These are phyloP conservation scores for Hansfordia pulvinata DNA, from an alignment of 2,329 filamentous ascomycete genomes.

Conservation along the genomic window DNA sequence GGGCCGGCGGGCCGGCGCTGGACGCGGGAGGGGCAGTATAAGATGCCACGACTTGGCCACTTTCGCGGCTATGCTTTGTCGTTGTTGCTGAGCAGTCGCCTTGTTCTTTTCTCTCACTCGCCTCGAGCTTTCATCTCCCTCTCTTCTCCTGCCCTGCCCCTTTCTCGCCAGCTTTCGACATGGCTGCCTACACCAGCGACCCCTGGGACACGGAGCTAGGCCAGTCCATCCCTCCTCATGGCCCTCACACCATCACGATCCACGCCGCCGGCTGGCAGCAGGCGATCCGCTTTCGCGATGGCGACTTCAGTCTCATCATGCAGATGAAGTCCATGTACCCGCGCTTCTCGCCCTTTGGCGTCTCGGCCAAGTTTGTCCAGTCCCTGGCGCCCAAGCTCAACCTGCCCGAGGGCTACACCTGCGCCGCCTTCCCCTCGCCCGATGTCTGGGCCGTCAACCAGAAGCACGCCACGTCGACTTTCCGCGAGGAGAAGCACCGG, in stretches of 20 bases:
- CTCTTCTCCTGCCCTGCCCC: too few relatives aligned
- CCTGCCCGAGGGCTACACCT: constrained; percentile 11
- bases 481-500: constrained; percentile 20
- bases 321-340: constrained; percentile 29
- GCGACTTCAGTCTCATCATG: constrained; percentile 20
- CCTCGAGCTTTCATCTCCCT: too few relatives aligned
- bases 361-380: constrained; percentile 20
- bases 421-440: constrained; percentile 16
- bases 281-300: constrained; percentile 23
- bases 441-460: constrained; percentile 11
- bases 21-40: too few relatives aligned
- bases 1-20: too few relatives aligned
- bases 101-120: too few relatives aligned
- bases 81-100: too few relatives aligned
- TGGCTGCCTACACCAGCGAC: too few relatives aligned
- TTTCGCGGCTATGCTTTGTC: too few relatives aligned
- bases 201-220: constrained; percentile 15
- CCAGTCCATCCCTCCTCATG: constrained; percentile 30
- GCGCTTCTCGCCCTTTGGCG: constrained; percentile 27
- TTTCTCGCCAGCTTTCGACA: too few relatives aligned
- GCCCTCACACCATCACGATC: constrained; percentile 30
- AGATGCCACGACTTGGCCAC: too few relatives aligned
- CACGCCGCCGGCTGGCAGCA: constrained; percentile 29
- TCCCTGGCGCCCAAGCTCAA: constrained; percentile 18
- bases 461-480: constrained; percentile 17